Evolutionary conservation across 805 yeast genomes (phyloP).

Genomic region (Teunomyces lycoperdinae): DNA sequence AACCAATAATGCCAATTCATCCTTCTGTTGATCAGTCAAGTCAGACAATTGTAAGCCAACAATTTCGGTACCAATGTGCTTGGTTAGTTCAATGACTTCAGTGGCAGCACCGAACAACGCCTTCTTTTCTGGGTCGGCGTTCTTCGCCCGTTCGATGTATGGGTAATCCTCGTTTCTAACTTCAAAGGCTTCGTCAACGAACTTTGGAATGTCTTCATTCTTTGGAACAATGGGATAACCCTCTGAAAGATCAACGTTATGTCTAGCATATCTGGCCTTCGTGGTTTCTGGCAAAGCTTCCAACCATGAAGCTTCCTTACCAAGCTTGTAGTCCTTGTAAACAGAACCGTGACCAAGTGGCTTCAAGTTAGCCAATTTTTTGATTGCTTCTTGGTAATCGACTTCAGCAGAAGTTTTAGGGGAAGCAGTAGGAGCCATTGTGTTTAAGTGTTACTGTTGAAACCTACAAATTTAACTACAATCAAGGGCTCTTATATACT

Average conservation of each 20-base stretch:
- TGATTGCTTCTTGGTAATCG: slow-evolving; percentile 14
- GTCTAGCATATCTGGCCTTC: slow-evolving; percentile 20
- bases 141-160: slow-evolving; percentile 24
- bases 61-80: slow-evolving; percentile 30
- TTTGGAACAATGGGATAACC: slow-evolving; percentile 24
- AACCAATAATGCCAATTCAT: slow-evolving; percentile 29
- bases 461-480: not conserved
- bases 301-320: not conserved
- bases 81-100: slow-evolving; percentile 27
- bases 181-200: slow-evolving; percentile 22
- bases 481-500: not conserved
- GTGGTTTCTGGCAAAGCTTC: slow-evolving; percentile 20
- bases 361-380: slow-evolving; percentile 13
- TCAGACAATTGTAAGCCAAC: slow-evolving; percentile 29
- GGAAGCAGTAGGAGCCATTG: slow-evolving; percentile 6
- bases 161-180: slow-evolving; percentile 23
- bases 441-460: not conserved
- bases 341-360: slow-evolving; percentile 10
- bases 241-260: slow-evolving; percentile 23
- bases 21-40: slow-evolving; percentile 26
- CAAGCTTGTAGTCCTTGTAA: slow-evolving; percentile 3
- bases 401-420: slow-evolving; percentile 6
- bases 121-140: slow-evolving; percentile 30
- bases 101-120: slow-evolving; percentile 31
- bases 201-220: slow-evolving; percentile 25